Evolutionary conservation across 176 grass and related monocot genomes (phyloP), one percentile per base, ranked within the genome.

Genomic region (Hordeum marinum): DNA sequence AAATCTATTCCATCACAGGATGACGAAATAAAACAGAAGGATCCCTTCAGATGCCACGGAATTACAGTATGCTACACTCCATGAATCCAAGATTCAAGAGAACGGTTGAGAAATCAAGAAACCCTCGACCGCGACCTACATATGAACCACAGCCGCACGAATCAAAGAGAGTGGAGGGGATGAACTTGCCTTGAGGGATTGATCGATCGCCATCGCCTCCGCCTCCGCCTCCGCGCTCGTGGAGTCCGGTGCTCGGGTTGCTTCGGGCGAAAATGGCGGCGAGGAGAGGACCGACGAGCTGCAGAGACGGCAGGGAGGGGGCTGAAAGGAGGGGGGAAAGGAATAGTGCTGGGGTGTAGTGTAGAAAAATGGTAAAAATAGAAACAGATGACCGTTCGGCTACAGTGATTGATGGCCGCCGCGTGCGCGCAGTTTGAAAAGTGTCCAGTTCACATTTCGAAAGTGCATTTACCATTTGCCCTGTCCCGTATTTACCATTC

Each of bases 161-260:
- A 57, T 57, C 54, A 2, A 8, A 55, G 23, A 25, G 29, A 13
- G 41, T 11, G 60, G 31, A 52, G 7, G 74, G 61, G 27, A 9
- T 14, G 55, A 70, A 66, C 80, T 18, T 90, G 74, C 84, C 50
- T 74, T 74, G 26, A 79, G 58, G 7, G 41, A 29, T 74, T 31
- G 58, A 66, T 83, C 84, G 4, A 74, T 74, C 39, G 80, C 84
- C 88, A 86, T 90, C 43, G 65, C 40, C 18, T 57, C 54, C 20
- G 52, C 45, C 45, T 45, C 50, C 50, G 42, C 42, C 54, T 31
- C 61, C n/a, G n/a, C 54, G 13, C 7, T 10, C 15, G n/a, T 18
- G 82, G 60, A 81, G 2, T 10, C 20, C 67, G 55, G 31, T 52
- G 75, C 1, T 84, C 13, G 68, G 57, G n/a, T 8, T 60, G 8